Base-by-base conservation (phyloP, 495 filamentous ascomycete genomes). In the Tuber melanosporum region DNA sequence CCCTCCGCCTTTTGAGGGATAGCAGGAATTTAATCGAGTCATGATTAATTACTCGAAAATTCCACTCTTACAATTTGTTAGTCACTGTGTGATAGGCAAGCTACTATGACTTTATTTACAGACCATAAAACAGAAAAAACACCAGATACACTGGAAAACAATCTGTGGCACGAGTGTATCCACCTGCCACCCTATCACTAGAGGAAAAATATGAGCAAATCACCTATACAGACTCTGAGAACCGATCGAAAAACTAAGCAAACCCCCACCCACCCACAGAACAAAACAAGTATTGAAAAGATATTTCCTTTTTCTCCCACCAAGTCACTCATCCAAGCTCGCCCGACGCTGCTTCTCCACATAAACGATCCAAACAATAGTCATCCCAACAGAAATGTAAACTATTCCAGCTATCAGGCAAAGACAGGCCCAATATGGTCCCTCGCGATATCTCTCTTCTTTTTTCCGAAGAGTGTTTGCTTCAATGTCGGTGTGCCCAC, bases 341-440 rank as follows among this genome's bases (percentile, higher is more conserved):
- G 32, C 4, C 26, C 4, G 15, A 36, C 26, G 57, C 26, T 36
- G 57, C 57, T 36, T 66, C 57, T 66, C 57, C 57, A 36, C 57
- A 36, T 2, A 36, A 15, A 66, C 4, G 12, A 66, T 66, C 57
- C 57, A 36, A 14, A 4, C 57, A 32, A 66, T 17, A 12, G 26
- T 8, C 26, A 19, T 1, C 57, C 57, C 57, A 17, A 3, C 14
- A 12, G 26, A 14, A 66, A 66, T 36, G 32, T 66, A 66, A 66
- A 36, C 57, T 14, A 4, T 19, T 17, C 41, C 20, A 69, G 8
- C 32, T 36, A 62, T 5, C 1, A 77, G 5, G 43, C 70, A 78
- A 42, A 78, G 49, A 2, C n/a, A 77, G 2, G 42, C 70, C 74
- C 75, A 77, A n/a, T 78, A 77, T n/a, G 22, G n/a, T 12, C 73